A percentile compares a stretch with the other conserved stretches of the same genome.
Conservation (phyloP, 1,139 yeast species). For the Candida sanyaensis region DNA sequence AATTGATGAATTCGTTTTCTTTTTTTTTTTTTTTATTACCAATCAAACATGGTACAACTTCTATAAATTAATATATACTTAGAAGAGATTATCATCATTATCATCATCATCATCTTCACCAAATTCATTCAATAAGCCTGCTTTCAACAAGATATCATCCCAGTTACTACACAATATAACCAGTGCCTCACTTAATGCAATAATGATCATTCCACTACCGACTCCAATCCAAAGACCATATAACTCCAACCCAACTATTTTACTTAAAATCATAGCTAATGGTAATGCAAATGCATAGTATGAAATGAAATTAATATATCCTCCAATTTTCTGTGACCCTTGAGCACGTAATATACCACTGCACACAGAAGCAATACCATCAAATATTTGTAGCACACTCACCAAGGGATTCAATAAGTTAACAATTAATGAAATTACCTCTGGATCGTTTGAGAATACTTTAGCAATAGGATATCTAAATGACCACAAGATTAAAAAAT, state of each 20-base stretch:
- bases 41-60: background rate
- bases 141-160: slow-evolving; percentile 39
- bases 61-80: background rate
- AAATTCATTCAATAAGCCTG: slow-evolving; percentile 27
- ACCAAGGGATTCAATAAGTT: slow-evolving; percentile 66
- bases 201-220: slow-evolving; percentile 70
- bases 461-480: slow-evolving; percentile 61
- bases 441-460: slow-evolving; percentile 69
- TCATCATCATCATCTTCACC: slow-evolving; percentile 18
- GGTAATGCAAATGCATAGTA: slow-evolving; percentile 71
- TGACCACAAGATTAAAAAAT: slow-evolving; percentile 53
- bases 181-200: slow-evolving; percentile 59
- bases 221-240: slow-evolving; percentile 90
- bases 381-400: slow-evolving; percentile 72
- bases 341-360: slow-evolving; percentile 86
- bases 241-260: slow-evolving; percentile 51
- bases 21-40: too few species aligned
- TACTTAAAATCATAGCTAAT: slow-evolving; percentile 64
- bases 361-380: slow-evolving; percentile 79
- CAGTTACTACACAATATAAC: slow-evolving; percentile 43
- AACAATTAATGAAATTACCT: slow-evolving; percentile 53
- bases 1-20: too few species aligned
- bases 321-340: slow-evolving; percentile 84
- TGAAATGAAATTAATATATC: slow-evolving; percentile 70
- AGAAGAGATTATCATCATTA: background rate